Base-by-base conservation (phyloP, 2,329 filamentous ascomycete species). In the Colletotrichum aenigma region DNA sequence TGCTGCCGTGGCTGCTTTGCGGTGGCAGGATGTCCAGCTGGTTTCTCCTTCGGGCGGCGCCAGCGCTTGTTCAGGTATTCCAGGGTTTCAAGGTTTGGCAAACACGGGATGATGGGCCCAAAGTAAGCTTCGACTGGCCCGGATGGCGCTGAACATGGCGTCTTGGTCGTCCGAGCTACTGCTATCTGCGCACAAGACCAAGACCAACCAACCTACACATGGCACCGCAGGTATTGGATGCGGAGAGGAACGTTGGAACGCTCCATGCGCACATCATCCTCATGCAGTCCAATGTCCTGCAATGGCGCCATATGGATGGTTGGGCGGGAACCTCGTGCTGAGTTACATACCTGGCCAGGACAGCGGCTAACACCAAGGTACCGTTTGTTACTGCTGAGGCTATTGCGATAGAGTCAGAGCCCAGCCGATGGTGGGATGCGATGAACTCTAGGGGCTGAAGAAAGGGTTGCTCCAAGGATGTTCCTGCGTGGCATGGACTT, bases 361-460 rank as follows among this genome's bases (percentile, higher is more conserved):
- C 26, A 56, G 69, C 69, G 32, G 64, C 56, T 64, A 73, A 38
- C 56, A 43, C 43, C 10, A 48, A 64, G 15, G 73, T 75, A 75
- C 70, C 34, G 15, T 9, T 26, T 62, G 43, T 73, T 68, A 73
- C 58, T 74, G 58, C 65, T 24, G 67, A 21, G 24, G 61, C 32
- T 71, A 30, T 13, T 32, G 43, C 26, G 32, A 32, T 32, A 21
- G 15, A 52, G 18, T 21, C 30, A 21, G 15, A 52, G 18, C 28
- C 30, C 26, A 61, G 52, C 55, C 18, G 55, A 32, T 48, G 32
- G 24, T 43, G 43, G 62, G 36, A 73, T 73, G 73, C 64, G 64
- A 75, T 68, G 70, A 73, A 75, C 71, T 21, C 65, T 65, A 73
- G 28, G 64, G 64, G 43, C 70, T 75, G 73, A 73, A 68, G 69